Evolutionary conservation across 2,329 filamentous ascomycete genomes (phyloP).

Genomic region (Pseudofabraea citricarpa): DNA sequence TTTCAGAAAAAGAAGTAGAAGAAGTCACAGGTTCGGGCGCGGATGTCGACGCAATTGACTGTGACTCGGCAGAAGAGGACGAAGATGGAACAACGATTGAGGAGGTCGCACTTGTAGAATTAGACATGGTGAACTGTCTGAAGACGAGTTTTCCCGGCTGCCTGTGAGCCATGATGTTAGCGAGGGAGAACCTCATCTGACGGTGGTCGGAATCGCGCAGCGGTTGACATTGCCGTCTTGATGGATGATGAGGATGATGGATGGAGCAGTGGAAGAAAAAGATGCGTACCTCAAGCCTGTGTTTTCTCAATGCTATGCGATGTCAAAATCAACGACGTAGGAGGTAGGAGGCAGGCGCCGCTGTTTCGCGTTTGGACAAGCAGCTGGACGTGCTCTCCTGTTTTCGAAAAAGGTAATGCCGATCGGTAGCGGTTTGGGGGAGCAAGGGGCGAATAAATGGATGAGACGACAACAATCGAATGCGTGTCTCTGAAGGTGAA

Average conservation of each 20-base stretch:
- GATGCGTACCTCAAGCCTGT: slow-evolving; percentile 15
- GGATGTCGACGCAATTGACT: background rate
- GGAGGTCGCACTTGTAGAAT: slow-evolving; percentile 21
- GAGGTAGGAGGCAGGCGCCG: background rate
- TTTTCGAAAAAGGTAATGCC: slow-evolving; percentile 3
- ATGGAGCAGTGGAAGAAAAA: background rate
- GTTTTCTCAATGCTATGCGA: slow-evolving; percentile 2
- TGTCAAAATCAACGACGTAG: slow-evolving; percentile 1
- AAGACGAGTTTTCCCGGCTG: slow-evolving; percentile 15
- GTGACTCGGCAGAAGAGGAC: background rate
- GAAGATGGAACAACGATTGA: slow-evolving; percentile 9
- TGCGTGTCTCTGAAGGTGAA: slow-evolving; percentile 19
- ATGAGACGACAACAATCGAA: slow-evolving; percentile 22
- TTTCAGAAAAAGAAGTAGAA: slow-evolving; percentile 6
- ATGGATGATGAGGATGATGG: background rate
- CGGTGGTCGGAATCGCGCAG: background rate
- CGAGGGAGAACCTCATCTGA: slow-evolving; percentile 9
- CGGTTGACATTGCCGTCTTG: background rate
- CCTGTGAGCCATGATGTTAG: slow-evolving; percentile 19
- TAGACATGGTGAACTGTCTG: slow-evolving; percentile 22
- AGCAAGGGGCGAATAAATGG: background rate
- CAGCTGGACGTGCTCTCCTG: background rate
- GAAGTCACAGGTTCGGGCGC: background rate
- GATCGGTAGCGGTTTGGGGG: background rate
- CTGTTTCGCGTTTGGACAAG: slow-evolving; percentile 5